These are phyloP conservation scores for Carnegiea gigantea DNA, from an alignment of 179 eudicot species.

Conservation along the genomic window DNA sequence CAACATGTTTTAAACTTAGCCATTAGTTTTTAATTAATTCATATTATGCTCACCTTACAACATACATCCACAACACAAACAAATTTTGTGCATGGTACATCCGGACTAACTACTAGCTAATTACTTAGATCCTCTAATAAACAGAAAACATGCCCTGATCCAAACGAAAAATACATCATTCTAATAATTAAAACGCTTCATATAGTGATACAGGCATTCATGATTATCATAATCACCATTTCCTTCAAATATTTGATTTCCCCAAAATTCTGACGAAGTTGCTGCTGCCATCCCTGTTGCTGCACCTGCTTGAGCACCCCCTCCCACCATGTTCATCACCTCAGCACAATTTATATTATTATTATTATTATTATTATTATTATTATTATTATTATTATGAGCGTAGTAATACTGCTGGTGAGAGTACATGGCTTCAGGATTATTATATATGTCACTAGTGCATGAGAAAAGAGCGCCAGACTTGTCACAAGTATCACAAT, in stretches of 20 bases:
- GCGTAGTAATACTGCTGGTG: constrained; percentile 5
- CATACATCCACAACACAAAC: background rate
- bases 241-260: background rate
- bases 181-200: background rate
- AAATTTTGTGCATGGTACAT: background rate
- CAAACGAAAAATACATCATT: too few species aligned
- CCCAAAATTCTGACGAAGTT: background rate
- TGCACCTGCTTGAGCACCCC: background rate
- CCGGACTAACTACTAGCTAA: too few species aligned
- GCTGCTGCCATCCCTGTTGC: background rate
- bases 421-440: background rate
- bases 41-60: too few species aligned
- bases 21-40: too few species aligned
- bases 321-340: background rate
- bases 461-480: background rate
- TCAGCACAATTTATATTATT: background rate
- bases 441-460: background rate
- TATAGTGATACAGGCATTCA: background rate
- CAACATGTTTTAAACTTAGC: too few species aligned
- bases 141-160: too few species aligned
- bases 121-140: too few species aligned
- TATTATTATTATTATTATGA: constrained; percentile 1
- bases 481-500: background rate
- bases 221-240: background rate
- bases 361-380: constrained; percentile 3